These are phyloP conservation scores for Fusarium phyllophilum DNA, from an alignment of 2,329 filamentous ascomycete species.

Conservation along the genomic window DNA sequence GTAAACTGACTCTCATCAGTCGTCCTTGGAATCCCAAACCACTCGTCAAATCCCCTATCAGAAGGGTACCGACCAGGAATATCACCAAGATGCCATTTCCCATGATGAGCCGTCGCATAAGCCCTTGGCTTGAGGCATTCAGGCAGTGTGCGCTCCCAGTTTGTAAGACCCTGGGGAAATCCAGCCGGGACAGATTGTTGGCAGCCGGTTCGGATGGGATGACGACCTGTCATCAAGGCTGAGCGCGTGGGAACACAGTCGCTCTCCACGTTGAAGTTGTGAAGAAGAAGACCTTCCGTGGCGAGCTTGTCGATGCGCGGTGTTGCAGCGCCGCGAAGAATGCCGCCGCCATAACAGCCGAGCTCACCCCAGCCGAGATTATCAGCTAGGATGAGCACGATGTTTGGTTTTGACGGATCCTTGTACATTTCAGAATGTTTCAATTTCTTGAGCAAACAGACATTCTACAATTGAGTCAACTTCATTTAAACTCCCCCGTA, in stretches of 20 bases:
- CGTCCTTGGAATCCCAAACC: slow-evolving; percentile 51
- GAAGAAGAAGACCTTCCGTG: slow-evolving; percentile 46
- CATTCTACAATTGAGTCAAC: not conserved
- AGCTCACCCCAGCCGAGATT: slow-evolving; percentile 53
- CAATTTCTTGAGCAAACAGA: not conserved
- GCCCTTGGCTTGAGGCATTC: slow-evolving; percentile 44
- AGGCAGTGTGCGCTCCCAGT: slow-evolving; percentile 47
- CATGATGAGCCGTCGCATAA: slow-evolving; percentile 48
- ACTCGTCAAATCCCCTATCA: slow-evolving; percentile 51
- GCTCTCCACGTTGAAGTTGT: slow-evolving; percentile 53
- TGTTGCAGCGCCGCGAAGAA: slow-evolving; percentile 47
- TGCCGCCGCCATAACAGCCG: slow-evolving; percentile 49
- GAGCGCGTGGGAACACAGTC: slow-evolving; percentile 50
- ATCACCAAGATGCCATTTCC: slow-evolving; percentile 52
- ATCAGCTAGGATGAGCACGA: slow-evolving; percentile 50
- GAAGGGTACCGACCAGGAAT: slow-evolving; percentile 49
- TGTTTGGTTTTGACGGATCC: slow-evolving; percentile 41
- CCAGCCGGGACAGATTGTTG: slow-evolving; percentile 48
- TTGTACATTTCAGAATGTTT: slow-evolving; percentile 11
- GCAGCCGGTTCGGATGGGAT: slow-evolving; percentile 50
- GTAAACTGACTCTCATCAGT: slow-evolving; percentile 52
- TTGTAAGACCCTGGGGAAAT: slow-evolving; percentile 47
- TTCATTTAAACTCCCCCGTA: not conserved
- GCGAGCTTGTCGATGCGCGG: slow-evolving; percentile 49
- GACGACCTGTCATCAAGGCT: slow-evolving; percentile 49